Evolutionary conservation across 2,329 filamentous ascomycete genomes (phyloP), one percentile per base, ranked within the genome.

Genomic region (Penicillium capsulatum): DNA sequence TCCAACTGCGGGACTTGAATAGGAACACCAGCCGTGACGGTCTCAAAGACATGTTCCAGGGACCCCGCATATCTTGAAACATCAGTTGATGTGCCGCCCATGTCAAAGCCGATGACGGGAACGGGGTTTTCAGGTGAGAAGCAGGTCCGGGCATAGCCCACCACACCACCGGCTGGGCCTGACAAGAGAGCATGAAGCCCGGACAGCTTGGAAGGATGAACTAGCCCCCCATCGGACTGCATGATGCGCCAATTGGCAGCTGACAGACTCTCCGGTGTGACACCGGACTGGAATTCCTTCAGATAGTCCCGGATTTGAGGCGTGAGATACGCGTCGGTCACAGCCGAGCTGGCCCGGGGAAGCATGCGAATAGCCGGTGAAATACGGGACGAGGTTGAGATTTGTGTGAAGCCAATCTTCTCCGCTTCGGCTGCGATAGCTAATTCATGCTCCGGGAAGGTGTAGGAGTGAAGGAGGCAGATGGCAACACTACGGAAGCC

Each of bases 41-140:
- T 94, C 68, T 94, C 88, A 51, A 94, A 94, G 1, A 92, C 86
- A 58, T 95, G 89, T 54, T 94, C 88, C 55, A 92, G 94, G 36
- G 84, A 75, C 16, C 89, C 88, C 38, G 84, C 86, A 54, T 91
- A 94, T 34, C 89, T 75, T 32, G 85, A 91, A 7, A 94, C 87
- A 64, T 95, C 89, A 1, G 89, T 95, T 46, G 83, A 88, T 0
- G 89, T 95, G 11, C 88, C 88, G 30, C 86, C 86, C 89, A 94
- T 95, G 57, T 94, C 89, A 57, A 95, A 94, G 0, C 89, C 89
- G 55, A 95, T 94, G 5, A 94, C 84, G 0, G 88, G 87, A 2
- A 79, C 86, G 55, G 80, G 84, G 0, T 84, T 90, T 41, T 83
- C 71, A 0, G 81, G 75, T 51, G 95, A 88, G 58, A 91, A 95